phyloP scores from a whole-genome alignment of 2,329 filamentous ascomycete genomes.

The Trichoderma sp. region DNA sequence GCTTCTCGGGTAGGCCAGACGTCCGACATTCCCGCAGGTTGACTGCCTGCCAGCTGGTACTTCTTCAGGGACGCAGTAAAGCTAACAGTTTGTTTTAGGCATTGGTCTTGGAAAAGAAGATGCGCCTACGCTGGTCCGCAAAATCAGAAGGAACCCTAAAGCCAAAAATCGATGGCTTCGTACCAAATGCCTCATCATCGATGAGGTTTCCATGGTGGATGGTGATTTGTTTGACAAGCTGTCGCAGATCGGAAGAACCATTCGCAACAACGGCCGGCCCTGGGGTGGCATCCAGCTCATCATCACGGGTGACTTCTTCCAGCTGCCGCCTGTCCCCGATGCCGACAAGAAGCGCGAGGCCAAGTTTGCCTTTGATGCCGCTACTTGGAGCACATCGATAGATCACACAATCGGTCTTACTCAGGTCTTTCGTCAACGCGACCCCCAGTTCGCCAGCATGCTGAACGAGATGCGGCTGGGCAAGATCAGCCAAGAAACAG shows the following conservation, averaged over 20 bases:
- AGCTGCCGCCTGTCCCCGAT: constrained; percentile 91
- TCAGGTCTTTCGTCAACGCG: constrained; percentile 94
- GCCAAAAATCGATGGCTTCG: constrained; percentile 86
- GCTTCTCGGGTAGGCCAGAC: constrained; percentile 69
- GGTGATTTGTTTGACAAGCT: constrained; percentile 96
- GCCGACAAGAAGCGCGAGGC: constrained; percentile 62
- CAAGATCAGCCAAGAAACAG: constrained; percentile 73
- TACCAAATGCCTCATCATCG: constrained; percentile 85
- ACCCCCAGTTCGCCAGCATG: constrained; percentile 87
- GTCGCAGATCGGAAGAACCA: constrained; percentile 78
- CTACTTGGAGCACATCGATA: constrained; percentile 88
- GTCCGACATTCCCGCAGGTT: not conserved
- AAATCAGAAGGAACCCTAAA: constrained; percentile 86
- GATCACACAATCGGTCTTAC: constrained; percentile 95
- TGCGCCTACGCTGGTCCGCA: constrained; percentile 77
- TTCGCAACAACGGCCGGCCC: constrained; percentile 87
- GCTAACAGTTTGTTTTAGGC: constrained; percentile 33
- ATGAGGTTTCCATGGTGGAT: constrained; percentile 98
- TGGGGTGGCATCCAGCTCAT: constrained; percentile 97
- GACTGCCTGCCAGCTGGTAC: not conserved
- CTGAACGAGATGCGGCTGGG: constrained; percentile 97
- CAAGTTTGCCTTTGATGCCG: constrained; percentile 91
- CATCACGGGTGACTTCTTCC: constrained; percentile 97
- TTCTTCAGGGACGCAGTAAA: not conserved
- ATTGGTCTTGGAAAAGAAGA: constrained; percentile 94